Conservation (phyloP, 768 basidiomycete species). For the Phlebiopsis flavidoalba region DNA sequence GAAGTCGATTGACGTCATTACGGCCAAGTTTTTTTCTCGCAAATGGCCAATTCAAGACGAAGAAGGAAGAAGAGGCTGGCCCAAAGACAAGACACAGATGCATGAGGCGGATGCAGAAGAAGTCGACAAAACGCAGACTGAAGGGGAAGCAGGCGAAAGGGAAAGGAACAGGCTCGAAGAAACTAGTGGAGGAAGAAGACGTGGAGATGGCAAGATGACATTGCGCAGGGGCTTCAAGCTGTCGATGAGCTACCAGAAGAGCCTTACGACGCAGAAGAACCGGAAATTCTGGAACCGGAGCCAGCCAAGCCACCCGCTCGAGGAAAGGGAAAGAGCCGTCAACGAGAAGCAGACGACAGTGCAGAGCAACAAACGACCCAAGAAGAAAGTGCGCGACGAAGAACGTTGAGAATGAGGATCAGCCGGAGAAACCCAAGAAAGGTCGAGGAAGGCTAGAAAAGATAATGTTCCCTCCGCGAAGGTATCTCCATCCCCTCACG, state of each 20-base stretch:
- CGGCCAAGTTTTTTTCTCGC: constrained; percentile 8
- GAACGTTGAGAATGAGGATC: constrained; percentile 17
- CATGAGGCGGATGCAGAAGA: constrained; percentile 36
- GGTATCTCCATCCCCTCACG: constrained; percentile 8
- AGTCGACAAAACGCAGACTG: constrained; percentile 14
- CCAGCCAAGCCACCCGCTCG: constrained; percentile 10
- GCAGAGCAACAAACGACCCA: constrained; percentile 19
- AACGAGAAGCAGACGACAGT: constrained; percentile 16
- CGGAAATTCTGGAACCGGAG: constrained; percentile 19
- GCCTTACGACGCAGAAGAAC: constrained; percentile 22
- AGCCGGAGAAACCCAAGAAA: constrained; percentile 6
- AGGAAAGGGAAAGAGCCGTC: constrained; percentile 12
- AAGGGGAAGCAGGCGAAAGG: constrained; percentile 11
- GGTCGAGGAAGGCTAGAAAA: constrained; percentile 13
- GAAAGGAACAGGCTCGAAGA: constrained; percentile 17
- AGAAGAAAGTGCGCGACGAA: constrained; percentile 30
- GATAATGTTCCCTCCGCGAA: constrained; percentile 19
- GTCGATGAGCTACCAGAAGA: constrained; percentile 4
- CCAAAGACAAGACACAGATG: neutral
- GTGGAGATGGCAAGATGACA: constrained; percentile 34
- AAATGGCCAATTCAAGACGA: neutral
- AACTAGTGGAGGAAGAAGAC: constrained; percentile 15
- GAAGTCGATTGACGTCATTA: neutral
- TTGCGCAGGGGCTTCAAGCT: constrained; percentile 30
- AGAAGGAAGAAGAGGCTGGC: constrained; percentile 28